These are phyloP conservation scores for Letharia columbiana DNA, from an alignment of 495 filamentous ascomycete species.

Conservation along the genomic window DNA sequence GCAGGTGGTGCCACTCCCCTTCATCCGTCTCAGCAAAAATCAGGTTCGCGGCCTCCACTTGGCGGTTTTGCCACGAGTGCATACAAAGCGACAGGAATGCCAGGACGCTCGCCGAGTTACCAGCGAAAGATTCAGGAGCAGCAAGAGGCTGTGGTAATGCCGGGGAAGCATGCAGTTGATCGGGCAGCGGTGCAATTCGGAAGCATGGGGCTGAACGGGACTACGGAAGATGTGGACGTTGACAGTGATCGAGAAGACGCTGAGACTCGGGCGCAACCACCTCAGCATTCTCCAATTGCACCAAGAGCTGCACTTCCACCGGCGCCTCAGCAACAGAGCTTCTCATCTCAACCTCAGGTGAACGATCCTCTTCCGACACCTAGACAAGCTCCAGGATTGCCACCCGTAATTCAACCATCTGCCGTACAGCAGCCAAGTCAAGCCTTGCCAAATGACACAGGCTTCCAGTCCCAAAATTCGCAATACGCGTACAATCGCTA, in stretches of 20 bases:
- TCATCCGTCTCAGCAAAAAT: constrained; percentile 46
- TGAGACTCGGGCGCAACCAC: constrained; percentile 89
- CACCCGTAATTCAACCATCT: constrained; percentile 52
- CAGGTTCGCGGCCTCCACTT: constrained; percentile 50
- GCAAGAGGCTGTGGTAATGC: constrained; percentile 96
- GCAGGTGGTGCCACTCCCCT: constrained; percentile 47
- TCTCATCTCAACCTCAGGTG: constrained; percentile 37
- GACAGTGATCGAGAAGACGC: constrained; percentile 92
- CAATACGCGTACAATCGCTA: constrained; percentile 57
- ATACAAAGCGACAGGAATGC: constrained; percentile 57
- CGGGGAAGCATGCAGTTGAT: constrained; percentile 93
- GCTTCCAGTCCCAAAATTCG: constrained; percentile 38
- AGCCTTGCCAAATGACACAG: constrained; percentile 32
- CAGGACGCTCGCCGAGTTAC: constrained; percentile 59
- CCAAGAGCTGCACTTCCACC: constrained; percentile 89
- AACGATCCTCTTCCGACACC: constrained; percentile 52
- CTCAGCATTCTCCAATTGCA: constrained; percentile 87
- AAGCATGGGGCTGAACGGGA: constrained; percentile 82
- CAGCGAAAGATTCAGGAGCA: constrained; percentile 83
- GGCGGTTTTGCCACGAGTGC: constrained; percentile 67
- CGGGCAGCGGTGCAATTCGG: constrained; percentile 95
- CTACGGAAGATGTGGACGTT: constrained; percentile 64
- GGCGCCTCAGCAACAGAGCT: constrained; percentile 38
- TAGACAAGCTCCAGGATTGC: constrained; percentile 60
- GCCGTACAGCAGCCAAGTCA: constrained; percentile 28